These are phyloP conservation scores for Leccinum ochraceum DNA, from an alignment of 768 basidiomycete species.

Conservation along the genomic window DNA sequence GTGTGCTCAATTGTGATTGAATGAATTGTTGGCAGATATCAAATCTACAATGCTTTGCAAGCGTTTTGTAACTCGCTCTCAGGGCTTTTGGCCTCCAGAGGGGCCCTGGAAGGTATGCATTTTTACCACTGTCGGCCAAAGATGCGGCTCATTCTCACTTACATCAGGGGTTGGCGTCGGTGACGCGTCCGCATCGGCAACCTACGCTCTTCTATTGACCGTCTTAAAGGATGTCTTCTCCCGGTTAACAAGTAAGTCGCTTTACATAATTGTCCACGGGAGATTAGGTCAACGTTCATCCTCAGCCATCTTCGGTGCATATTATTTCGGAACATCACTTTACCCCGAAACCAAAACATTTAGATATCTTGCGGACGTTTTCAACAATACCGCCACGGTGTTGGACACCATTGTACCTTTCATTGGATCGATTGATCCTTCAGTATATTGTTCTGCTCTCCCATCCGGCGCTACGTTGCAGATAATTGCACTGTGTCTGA, in stretches of 20 bases:
- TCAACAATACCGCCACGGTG: slow-evolving; percentile 61
- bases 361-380: slow-evolving; percentile 63
- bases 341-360: slow-evolving; percentile 73
- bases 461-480: slow-evolving; percentile 39
- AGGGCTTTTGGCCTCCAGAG: slow-evolving; percentile 62
- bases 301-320: slow-evolving; percentile 62
- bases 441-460: slow-evolving; percentile 36
- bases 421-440: slow-evolving; percentile 36
- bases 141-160: neutral
- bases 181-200: slow-evolving; percentile 63
- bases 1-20: slow-evolving; percentile 6
- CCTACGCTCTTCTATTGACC: slow-evolving; percentile 61
- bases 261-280: neutral
- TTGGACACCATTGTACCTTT: slow-evolving; percentile 62
- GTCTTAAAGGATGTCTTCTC: slow-evolving; percentile 67
- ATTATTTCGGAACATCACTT: slow-evolving; percentile 61
- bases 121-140: neutral
- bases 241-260: slow-evolving; percentile 57
- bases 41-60: slow-evolving; percentile 64
- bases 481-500: slow-evolving; percentile 53
- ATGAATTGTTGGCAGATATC: slow-evolving; percentile 48
- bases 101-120: slow-evolving; percentile 65
- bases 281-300: neutral
- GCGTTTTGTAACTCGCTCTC: slow-evolving; percentile 71
- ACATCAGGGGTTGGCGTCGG: slow-evolving; percentile 67